Conservation (phyloP, 192 early-diverging fungal genomes). For the Coemansia sp. region DNA sequence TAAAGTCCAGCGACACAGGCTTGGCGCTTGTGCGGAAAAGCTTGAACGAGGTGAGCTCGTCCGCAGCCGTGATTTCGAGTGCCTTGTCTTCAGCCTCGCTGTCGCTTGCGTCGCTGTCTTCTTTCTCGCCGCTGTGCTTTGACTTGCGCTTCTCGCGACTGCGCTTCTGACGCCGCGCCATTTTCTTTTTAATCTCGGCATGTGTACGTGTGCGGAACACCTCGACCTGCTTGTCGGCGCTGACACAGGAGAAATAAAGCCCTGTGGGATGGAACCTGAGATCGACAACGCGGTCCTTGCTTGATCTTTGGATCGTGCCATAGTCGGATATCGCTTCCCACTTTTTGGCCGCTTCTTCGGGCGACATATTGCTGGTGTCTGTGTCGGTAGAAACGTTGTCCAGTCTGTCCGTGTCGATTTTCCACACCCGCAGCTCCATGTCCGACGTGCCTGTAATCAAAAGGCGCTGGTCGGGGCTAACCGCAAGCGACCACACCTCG, state of each 20-base stretch:
- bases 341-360: constrained; percentile 28
- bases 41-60: constrained; percentile 73
- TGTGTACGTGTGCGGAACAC: constrained; percentile 75
- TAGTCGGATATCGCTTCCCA: constrained; percentile 70
- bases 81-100: constrained; percentile 12
- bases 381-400: constrained; percentile 20
- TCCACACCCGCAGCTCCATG: constrained; percentile 85
- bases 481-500: constrained; percentile 89
- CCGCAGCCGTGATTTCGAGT: constrained; percentile 61
- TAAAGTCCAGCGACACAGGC: constrained; percentile 66
- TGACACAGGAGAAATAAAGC: constrained; percentile 74
- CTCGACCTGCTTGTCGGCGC: constrained; percentile 80
- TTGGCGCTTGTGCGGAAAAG: constrained; percentile 76
- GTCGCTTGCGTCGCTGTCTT: constrained; percentile 5
- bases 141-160: constrained; percentile 70
- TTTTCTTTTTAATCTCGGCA: constrained; percentile 83
- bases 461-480: constrained; percentile 62
- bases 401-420: constrained; percentile 58
- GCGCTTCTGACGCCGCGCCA: constrained; percentile 76
- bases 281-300: constrained; percentile 77
- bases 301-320: constrained; percentile 76
- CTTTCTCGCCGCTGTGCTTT: constrained; percentile 20
- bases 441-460: constrained; percentile 88
- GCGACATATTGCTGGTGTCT: constrained; percentile 21
- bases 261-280: constrained; percentile 79